Conservation (phyloP, 1,284 basidiomycete genomes). For the Ustilago tritici region DNA sequence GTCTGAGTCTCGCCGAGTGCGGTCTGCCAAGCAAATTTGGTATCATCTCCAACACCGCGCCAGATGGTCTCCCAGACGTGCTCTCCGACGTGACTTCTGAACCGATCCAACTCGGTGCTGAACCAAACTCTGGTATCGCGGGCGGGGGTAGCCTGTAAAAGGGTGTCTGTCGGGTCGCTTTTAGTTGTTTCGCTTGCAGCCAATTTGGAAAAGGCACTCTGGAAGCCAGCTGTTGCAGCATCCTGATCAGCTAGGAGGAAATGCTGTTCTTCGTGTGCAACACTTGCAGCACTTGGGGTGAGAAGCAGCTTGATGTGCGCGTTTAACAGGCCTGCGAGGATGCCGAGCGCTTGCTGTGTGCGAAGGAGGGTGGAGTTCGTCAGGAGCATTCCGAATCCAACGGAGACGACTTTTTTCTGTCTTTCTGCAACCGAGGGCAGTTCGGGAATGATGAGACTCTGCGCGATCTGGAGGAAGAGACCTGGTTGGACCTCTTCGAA, state of each 20-base stretch:
- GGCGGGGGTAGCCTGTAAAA: constrained; percentile 1
- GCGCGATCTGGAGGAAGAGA: constrained; percentile 85
- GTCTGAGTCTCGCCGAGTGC: not conserved
- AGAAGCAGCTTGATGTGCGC: constrained; percentile 78
- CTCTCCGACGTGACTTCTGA: constrained; percentile 9
- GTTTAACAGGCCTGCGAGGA: constrained; percentile 16
- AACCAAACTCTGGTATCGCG: constrained; percentile 29
- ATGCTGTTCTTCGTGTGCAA: constrained; percentile 74
- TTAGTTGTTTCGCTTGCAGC: constrained; percentile 76
- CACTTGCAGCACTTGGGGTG: constrained; percentile 79
- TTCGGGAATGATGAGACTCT: constrained; percentile 84
- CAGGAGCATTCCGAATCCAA: constrained; percentile 85
- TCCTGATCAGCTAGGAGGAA: constrained; percentile 87
- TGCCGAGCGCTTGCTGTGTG: constrained; percentile 74
- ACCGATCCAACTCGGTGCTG: not conserved
- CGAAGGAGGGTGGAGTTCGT: constrained; percentile 74
- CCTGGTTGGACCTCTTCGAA: constrained; percentile 86
- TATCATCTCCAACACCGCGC: constrained; percentile 1
- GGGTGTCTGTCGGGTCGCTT: constrained; percentile 1
- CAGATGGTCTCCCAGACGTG: constrained; percentile 13
- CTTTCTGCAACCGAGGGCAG: constrained; percentile 82
- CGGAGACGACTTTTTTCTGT: constrained; percentile 84
- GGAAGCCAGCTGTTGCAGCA: constrained; percentile 76
- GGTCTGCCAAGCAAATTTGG: constrained; percentile 20
- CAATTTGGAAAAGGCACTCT: constrained; percentile 89